Evolutionary conservation across 495 filamentous ascomycete species (phyloP).

Genomic region (Penicillium cataractarum): DNA sequence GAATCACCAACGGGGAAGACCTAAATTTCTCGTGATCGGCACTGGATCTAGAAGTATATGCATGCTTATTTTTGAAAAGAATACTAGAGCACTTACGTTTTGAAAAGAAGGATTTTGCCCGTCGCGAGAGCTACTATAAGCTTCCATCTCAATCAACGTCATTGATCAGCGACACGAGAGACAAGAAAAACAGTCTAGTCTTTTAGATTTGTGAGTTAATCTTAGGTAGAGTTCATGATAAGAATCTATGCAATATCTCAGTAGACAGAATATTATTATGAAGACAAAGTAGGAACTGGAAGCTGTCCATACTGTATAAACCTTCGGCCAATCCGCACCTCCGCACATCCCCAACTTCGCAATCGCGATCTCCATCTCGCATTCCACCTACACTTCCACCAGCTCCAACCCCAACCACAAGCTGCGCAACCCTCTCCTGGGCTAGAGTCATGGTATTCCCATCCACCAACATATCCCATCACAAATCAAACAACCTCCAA

Average conservation of each 20-base stretch:
- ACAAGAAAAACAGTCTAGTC: background rate
- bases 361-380: background rate
- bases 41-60: background rate
- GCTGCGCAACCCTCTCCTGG: background rate
- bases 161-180: background rate
- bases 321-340: background rate
- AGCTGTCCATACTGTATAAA: background rate
- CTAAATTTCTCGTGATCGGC: background rate
- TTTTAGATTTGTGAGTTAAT: background rate
- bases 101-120: background rate
- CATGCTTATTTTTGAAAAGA: background rate
- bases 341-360: background rate
- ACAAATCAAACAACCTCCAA: background rate
- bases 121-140: background rate
- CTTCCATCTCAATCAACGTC: background rate
- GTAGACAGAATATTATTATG: background rate
- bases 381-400: background rate
- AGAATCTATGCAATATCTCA: background rate
- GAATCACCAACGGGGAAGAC: background rate
- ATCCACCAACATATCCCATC: too few species aligned
- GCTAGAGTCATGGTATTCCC: slow-evolving; percentile 6
- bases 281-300: background rate
- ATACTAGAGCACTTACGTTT: background rate
- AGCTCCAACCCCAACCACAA: background rate
- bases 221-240: background rate